Evolutionary conservation across 2,329 filamentous ascomycete genomes (phyloP), one percentile per base, ranked within the genome.

Genomic region (Talaromyces sp.): DNA sequence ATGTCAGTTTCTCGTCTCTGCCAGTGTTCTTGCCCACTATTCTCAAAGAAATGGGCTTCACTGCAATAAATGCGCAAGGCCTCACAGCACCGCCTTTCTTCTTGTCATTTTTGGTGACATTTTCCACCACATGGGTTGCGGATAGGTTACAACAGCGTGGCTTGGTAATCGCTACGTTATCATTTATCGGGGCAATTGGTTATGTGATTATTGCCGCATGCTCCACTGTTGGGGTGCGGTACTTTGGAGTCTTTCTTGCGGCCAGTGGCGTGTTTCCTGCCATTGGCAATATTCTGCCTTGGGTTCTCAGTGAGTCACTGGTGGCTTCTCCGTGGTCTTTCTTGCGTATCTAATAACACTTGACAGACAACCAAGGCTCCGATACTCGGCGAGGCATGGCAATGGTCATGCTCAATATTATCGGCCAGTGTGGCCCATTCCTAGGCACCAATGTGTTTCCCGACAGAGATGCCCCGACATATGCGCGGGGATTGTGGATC

Each of bases 1-100:
- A 85, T 71, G 85, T 89, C 62, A 86, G 85, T 53, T 90, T 87
- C 72, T 83, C 84, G 6, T 86, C 84, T 1, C 78, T 89, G 4
- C 85, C 87, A 0, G 84, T 88, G 2, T 89, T 88, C 67, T 78
- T 89, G 1, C 86, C 86, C 0, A 83, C 84, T 1, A 86, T 89
- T 65, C 76, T 89, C 15, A 74, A 80, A 55, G 79, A 84, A 59
- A 89, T 92, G 85, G 88, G 89, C 10, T 91, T 88, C 73, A 83
- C 82, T 0, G 77, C 81, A 15, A 82, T 91, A 63, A 79, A 86
- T 62, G 86, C 89, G 0, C 89, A 92, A 73, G 89, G 88, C 0
- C 81, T 92, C 13, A 88, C 87, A 0, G 88, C 88, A 0, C 88
- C 88, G 0, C 88, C 88, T 0, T 91, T 88, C 72, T 85, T 91